Evolutionary conservation across 345 rosid species (phyloP).

Genomic region (Kandelia obovata): DNA sequence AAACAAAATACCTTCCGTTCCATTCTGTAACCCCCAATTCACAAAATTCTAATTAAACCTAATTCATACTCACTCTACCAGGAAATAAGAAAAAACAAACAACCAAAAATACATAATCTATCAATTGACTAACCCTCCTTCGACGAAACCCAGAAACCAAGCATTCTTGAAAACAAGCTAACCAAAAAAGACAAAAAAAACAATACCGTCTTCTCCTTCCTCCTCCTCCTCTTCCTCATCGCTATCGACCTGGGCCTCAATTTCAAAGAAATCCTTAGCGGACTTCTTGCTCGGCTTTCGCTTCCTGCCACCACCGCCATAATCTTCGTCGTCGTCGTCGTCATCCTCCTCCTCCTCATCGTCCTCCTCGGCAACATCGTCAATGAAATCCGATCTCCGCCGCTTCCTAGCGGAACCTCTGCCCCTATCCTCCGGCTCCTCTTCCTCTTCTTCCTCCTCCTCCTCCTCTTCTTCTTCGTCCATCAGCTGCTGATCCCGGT

Average conservation of each 20-base stretch:
- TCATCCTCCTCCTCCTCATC: slow-evolving; percentile 70
- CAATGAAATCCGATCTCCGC: slow-evolving; percentile 71
- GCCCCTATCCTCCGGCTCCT: slow-evolving; percentile 25
- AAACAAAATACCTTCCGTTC: too few relatives aligned
- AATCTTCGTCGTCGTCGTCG: slow-evolving; percentile 56
- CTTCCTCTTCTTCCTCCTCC: slow-evolving; percentile 42
- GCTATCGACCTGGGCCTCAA: slow-evolving; percentile 67
- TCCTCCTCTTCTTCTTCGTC: slow-evolving; percentile 62
- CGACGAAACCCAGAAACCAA: background rate
- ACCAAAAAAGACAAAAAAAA: background rate
- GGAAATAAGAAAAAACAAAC: too few relatives aligned
- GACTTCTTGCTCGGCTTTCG: slow-evolving; percentile 40
- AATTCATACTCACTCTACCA: too few relatives aligned
- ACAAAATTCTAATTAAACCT: too few relatives aligned
- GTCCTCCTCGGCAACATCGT: slow-evolving; percentile 86
- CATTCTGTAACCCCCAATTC: too few relatives aligned
- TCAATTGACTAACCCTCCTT: background rate
- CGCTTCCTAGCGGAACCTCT: slow-evolving; percentile 49
- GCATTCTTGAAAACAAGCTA: background rate
- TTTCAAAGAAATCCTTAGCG: slow-evolving; percentile 51
- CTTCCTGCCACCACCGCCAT: slow-evolving; percentile 37
- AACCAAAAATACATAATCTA: too few relatives aligned
- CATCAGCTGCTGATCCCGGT: slow-evolving; percentile 33
- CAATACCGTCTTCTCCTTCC: slow-evolving; percentile 62
- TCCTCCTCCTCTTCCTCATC: slow-evolving; percentile 94